These are phyloP conservation scores for Nemania abortiva DNA, from an alignment of 2,329 filamentous ascomycete species.

Conservation along the genomic window DNA sequence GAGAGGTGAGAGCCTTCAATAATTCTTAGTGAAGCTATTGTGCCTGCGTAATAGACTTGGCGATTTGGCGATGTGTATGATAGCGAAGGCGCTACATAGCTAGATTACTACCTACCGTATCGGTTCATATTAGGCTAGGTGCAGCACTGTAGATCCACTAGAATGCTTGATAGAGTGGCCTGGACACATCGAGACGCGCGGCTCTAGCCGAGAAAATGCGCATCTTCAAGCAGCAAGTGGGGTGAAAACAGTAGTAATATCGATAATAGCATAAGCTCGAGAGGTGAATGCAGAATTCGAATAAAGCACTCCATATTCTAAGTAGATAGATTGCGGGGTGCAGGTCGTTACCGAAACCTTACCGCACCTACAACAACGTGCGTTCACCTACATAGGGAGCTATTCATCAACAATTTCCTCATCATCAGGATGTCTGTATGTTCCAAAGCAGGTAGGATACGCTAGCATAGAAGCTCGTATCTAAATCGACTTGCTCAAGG, in stretches of 20 bases:
- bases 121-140: neutral
- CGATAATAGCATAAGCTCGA: conserved; percentile 27
- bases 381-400: neutral
- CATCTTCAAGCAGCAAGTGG: neutral
- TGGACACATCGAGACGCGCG: conserved; percentile 4
- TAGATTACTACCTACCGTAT: neutral
- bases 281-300: neutral
- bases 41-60: conserved; percentile 29
- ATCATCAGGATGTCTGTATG: neutral
- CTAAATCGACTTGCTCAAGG: neutral
- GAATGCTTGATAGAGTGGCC: conserved; percentile 10
- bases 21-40: conserved; percentile 22
- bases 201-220: conserved; percentile 27
- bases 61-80: conserved; percentile 28
- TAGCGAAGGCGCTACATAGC: conserved; percentile 1
- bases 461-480: neutral
- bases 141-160: conserved; percentile 10
- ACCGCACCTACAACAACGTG: neutral
- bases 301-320: neutral
- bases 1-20: conserved; percentile 3
- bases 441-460: neutral
- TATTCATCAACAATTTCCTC: neutral
- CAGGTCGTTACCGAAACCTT: neutral
- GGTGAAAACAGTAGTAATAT: neutral
- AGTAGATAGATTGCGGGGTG: no score